phyloP scores from a whole-genome alignment of 2,329 filamentous ascomycete species.

The Leptographium galeiforme region DNA sequence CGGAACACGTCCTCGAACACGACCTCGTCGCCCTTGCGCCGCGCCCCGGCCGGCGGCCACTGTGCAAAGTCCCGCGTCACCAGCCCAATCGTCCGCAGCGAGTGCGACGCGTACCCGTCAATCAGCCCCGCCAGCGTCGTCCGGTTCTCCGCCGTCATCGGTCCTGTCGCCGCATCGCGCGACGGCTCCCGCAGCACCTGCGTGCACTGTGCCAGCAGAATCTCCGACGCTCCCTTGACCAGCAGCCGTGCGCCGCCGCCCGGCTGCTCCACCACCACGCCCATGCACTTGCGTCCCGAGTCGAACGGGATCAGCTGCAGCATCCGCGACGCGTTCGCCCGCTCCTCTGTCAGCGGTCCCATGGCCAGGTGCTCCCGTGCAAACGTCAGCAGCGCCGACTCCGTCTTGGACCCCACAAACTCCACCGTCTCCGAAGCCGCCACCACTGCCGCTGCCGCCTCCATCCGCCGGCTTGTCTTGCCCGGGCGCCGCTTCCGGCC shows the following conservation, averaged over 20 bases:
- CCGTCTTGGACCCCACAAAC: slow-evolving; percentile 68
- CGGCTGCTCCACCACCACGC: slow-evolving; percentile 38
- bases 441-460: neutral
- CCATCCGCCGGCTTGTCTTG: neutral
- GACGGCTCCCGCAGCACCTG: slow-evolving; percentile 37
- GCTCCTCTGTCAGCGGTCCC: slow-evolving; percentile 49
- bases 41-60: slow-evolving; percentile 63
- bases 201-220: slow-evolving; percentile 43
- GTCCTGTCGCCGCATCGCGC: slow-evolving; percentile 24
- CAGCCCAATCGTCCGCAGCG: slow-evolving; percentile 72
- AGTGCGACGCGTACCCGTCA: slow-evolving; percentile 63
- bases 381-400: slow-evolving; percentile 59
- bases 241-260: slow-evolving; percentile 40
- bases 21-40: slow-evolving; percentile 35
- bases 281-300: slow-evolving; percentile 62
- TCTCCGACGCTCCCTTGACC: slow-evolving; percentile 53
- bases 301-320: slow-evolving; percentile 64
- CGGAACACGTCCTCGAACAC: slow-evolving; percentile 53
- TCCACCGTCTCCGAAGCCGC: slow-evolving; percentile 23
- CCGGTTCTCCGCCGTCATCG: slow-evolving; percentile 38
- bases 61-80: slow-evolving; percentile 71
- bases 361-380: slow-evolving; percentile 54
- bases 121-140: slow-evolving; percentile 53
- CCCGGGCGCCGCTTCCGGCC: neutral
- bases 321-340: slow-evolving; percentile 32